phyloP scores from a whole-genome alignment of 768 basidiomycete genomes.

The Termitomyces sp. region DNA sequence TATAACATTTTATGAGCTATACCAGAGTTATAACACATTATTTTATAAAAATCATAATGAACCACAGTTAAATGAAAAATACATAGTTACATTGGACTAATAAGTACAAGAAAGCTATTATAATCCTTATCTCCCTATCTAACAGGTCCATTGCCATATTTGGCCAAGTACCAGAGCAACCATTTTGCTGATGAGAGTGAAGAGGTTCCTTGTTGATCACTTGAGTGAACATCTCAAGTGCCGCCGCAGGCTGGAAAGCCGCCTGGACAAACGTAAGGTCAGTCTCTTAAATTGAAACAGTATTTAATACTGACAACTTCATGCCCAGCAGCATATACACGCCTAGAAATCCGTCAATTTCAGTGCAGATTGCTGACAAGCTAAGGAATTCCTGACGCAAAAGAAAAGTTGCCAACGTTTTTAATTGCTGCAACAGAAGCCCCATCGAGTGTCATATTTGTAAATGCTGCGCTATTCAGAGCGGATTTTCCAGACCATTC shows the following conservation, averaged over 20 bases:
- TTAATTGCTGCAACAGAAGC: slow-evolving; percentile 52
- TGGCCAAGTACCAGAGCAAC: no score
- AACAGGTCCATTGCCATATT: no score
- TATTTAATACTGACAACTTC: slow-evolving; percentile 46
- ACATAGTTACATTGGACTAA: no score
- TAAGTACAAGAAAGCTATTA: no score
- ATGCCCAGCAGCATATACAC: slow-evolving; percentile 54
- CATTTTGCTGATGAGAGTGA: slow-evolving; percentile 29
- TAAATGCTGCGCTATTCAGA: slow-evolving; percentile 31
- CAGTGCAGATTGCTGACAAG: background rate
- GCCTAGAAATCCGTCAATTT: slow-evolving; percentile 22
- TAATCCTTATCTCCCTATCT: no score
- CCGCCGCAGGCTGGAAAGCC: slow-evolving; percentile 54
- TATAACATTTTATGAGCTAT: no score
- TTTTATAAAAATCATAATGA: no score
- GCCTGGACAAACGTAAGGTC: slow-evolving; percentile 28
- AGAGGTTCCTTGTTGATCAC: slow-evolving; percentile 43
- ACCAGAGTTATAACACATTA: no score
- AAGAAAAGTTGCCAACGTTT: slow-evolving; percentile 54
- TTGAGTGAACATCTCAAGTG: slow-evolving; percentile 55
- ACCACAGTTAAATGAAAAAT: no score
- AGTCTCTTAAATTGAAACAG: background rate
- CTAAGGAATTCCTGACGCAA: slow-evolving; percentile 36
- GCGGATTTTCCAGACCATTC: slow-evolving; percentile 38
- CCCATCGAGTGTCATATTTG: slow-evolving; percentile 53